Evolutionary conservation across 2,329 filamentous ascomycete species (phyloP), one percentile per base, ranked within the genome.

Genomic region (Trichoderma gracile): DNA sequence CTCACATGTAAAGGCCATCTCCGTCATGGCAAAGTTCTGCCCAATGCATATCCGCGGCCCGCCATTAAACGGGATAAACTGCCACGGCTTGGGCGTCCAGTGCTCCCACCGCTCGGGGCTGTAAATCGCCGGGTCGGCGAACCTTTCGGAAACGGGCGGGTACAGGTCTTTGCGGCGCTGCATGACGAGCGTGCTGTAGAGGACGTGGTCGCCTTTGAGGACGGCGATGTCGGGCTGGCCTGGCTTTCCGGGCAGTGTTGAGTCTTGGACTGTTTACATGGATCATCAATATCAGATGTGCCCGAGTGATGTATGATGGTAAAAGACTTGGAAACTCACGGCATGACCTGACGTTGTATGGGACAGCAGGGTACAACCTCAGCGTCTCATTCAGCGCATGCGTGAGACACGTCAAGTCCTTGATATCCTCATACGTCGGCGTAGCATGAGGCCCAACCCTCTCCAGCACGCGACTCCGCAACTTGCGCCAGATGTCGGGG

Each of bases 321-420:
- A n/a, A n/a, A n/a, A n/a, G n/a, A n/a, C n/a, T n/a, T n/a, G n/a
- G 17, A 5, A 30, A 56, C 67, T 60, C 45, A 67, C 62, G 42
- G 27, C 62, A 68, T 25, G 59, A 57, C 17, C 92, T 88, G 58
- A 92, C 84, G 77, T 95, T 95, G 79, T 89, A 90, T 0, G 92
- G 91, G 1, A 95, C 89, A 7, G 86, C 84, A 1, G 92, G 91
- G 75, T 94, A 92, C 8, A 94, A 76, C 15, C 92, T 87, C 67
- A 93, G 82, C 0, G 87, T 90, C 78, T 96, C 92, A 77, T 91
- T 89, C 70, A 96, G 82, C 42, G 89, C 79, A 70, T 89, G 81
- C 73, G 87, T 81, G 60, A 96, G 84, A 75, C 93, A 96, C 70
- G 89, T 90, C 92, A 97, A 95, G 68, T 83, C 83, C 80, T 96